These are phyloP conservation scores for Trichoderma afroharzianum DNA, from an alignment of 2,329 filamentous ascomycete genomes.

Conservation along the genomic window DNA sequence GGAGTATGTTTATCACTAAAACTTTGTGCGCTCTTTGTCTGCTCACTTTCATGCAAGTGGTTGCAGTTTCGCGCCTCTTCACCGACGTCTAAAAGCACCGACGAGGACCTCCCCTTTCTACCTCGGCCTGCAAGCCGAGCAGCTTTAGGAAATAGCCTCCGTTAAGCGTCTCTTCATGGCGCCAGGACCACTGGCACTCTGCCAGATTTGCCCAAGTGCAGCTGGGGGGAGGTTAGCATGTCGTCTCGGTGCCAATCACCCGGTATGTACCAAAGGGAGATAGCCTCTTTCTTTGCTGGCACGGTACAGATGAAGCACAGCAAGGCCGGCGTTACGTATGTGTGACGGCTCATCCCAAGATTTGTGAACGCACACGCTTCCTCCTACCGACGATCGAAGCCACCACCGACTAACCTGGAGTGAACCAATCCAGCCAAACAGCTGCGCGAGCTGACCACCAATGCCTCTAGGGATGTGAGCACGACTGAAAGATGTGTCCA, in stretches of 20 bases:
- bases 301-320: background rate
- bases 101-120: background rate
- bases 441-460: constrained; percentile 12
- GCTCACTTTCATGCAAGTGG: constrained; percentile 14
- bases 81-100: constrained; percentile 12
- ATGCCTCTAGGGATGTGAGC: background rate
- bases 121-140: background rate
- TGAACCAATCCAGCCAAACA: background rate
- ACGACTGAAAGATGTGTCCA: background rate
- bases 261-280: background rate
- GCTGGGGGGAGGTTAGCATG: background rate
- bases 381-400: constrained; percentile 5
- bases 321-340: constrained; percentile 9
- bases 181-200: background rate
- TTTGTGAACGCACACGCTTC: background rate
- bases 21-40: constrained; percentile 11
- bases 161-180: background rate
- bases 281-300: background rate
- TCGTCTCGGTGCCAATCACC: background rate
- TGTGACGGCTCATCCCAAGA: constrained; percentile 9
- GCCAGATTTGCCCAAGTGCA: background rate
- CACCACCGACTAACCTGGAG: constrained; percentile 1
- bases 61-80: constrained; percentile 15
- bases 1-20: constrained; percentile 10
- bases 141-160: constrained; percentile 1